Evolutionary conservation across 768 basidiomycete genomes (phyloP), one percentile per base, ranked within the genome.

Genomic region (Pholiota microspora): DNA sequence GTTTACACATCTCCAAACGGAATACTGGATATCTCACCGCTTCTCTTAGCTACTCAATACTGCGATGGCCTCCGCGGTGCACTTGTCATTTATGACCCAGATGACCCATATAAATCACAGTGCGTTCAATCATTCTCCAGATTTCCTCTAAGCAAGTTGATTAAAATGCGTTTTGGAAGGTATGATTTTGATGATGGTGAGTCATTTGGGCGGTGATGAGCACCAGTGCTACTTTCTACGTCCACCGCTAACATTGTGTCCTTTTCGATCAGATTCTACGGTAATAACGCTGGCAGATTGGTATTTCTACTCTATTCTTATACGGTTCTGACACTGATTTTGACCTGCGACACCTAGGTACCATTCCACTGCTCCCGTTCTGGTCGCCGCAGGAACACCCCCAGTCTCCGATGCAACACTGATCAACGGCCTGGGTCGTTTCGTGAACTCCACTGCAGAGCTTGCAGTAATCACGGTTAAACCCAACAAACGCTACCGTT

Each of bases 51-150:
- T 6, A 73, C 74, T 1, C 82, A 83, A 64, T 82, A 82, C 52
- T 83, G 82, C 47, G 82, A 84, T 56, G 81, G 81, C 0, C 69
- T 83, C n/a, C 66, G 80, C 36, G 81, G 80, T 0, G 36, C 59
- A 7, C 45, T 61, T 15, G 59, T 61, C 27, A 51, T 61, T 15
- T 61, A 61, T 18, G 70, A 73, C n/a, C 67, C 64, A 9, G 34
- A 56, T 27, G 65, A 66, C 42, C 65, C 63, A 10, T 61, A 66
- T 35, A 61, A 53, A 31, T 32, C 48, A 29, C 45, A 59, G 49
- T 68, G 21, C 53, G 56, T 42, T 18, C 1, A 2, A n/a, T n/a
- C n/a, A n/a, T n/a, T n/a, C n/a, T n/a, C n/a, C n/a, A n/a, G n/a
- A n/a, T n/a, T 23, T 0, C 23, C n/a, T 18, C 8, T 42, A 8